Base-by-base conservation (phyloP, 495 filamentous ascomycete species). In the Penicillium fimorum region DNA sequence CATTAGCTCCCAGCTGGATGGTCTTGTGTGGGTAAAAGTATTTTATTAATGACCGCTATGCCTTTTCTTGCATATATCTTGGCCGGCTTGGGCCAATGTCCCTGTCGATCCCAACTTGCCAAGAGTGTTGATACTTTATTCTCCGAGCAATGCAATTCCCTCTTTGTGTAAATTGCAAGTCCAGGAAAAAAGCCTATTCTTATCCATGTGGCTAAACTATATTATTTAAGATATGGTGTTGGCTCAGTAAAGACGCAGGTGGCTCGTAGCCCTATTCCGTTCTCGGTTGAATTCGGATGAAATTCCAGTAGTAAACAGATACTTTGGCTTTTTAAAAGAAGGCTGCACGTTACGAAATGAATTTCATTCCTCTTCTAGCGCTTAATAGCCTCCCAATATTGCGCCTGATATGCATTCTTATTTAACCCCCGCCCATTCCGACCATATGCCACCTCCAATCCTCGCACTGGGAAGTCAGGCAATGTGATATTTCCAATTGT, bases 401-500 rank as follows among this genome's bases (percentile, higher is more conserved):
- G 65, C 24, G 62, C 65, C 44, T 63, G 50, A 30, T 59, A 68
- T n/a, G 60, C 62, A 52, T 68, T 68, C 18, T 56, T 62, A 29
- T 61, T 65, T n/a, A 68, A 45, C n/a, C 62, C 62, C 18, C 44
- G 50, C n/a, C 15, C 20, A 56, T 68, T 65, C 30, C 51, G 51
- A 6, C 50, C 62, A 51, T 68, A 68, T 15, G 55, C 42, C 47
- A 65, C 53, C 32, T 65, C 60, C 27, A 56, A 44, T 5, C 56
- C 56, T 20, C 53, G 59, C 17, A 61, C 57, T 38, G 25, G n/a
- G 22, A 40, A 24, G 13, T 22, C 57, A 15, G 40, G 35, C 13
- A 63, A 17, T 0, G 60, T 56, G 1, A 50, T 32, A 50, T 51
- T 41, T 3, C 65, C 65, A 43, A 51, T 59, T 2, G 24, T 17